Base-by-base conservation (phyloP, 2,329 filamentous ascomycete genomes). In the Lachnellula willkommii region DNA sequence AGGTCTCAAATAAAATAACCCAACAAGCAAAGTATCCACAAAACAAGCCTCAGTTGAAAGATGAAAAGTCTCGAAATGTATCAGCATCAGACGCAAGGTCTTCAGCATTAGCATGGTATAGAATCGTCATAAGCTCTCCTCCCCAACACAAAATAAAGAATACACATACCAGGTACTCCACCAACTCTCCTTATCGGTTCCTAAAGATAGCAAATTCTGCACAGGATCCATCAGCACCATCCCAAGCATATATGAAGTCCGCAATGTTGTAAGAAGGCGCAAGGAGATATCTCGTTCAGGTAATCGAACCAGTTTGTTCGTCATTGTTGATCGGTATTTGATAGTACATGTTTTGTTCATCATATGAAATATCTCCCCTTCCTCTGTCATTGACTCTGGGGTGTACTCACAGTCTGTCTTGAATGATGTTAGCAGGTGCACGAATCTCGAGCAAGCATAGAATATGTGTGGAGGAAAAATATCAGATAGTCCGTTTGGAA, bases 61-160 rank as follows among this genome's bases (percentile, higher is more conserved):
- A 89, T 89, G 86, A 89, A 89, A 89, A 89, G 85, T 80, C 83
- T 80, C 79, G 76, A 69, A 65, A 78, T 82, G 77, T 74, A 75
- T 88, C 83, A 80, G 87, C 82, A 84, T 81, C 69, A 66, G 67
- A 63, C 66, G 67, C 63, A 66, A 69, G 59, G 64, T 60, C 74
- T 83, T 89, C 85, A 78, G 87, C 75, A 82, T 88, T 88, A 89
- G 85, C 85, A 89, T 87, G 83, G 84, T 87, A 85, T 84, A 80
- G 76, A 76, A 77, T 81, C 84, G 89, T 89, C 86, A 88, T 74
- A 74, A 73, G 73, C 69, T 64, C 47, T 32, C n/a, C n/a, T 12
- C 14, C 5, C 28, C 5, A 45, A 42, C 22, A 14, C 24, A 52
- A 47, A 59, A 24, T 37, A 63, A 56, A 51, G n/a, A 1, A 24